Conservation (phyloP, 1,284 basidiomycete species). For the Porodaedalea pini region DNA sequence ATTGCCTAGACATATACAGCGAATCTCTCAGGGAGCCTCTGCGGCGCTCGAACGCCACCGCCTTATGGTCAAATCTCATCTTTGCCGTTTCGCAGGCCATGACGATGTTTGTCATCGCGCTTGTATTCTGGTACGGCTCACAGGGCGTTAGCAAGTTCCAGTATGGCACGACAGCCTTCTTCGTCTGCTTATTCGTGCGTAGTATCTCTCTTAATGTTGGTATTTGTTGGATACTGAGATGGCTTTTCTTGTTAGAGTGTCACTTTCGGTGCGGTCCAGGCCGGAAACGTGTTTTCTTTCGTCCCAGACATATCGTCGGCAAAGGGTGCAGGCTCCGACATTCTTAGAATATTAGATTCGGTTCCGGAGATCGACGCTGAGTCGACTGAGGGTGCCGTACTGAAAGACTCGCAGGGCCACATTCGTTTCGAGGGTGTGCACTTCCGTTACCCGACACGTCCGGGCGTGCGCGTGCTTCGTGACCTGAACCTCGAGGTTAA, state of each 20-base stretch:
- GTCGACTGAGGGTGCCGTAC: constrained; percentile 66
- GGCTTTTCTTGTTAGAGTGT: constrained; percentile 45
- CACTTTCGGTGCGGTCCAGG: constrained; percentile 75
- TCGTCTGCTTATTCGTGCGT: constrained; percentile 77
- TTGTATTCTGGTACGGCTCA: constrained; percentile 86
- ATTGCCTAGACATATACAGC: constrained; percentile 73
- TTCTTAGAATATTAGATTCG: constrained; percentile 81
- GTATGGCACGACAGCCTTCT: constrained; percentile 70
- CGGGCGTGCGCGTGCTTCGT: constrained; percentile 81
- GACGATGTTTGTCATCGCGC: constrained; percentile 79
- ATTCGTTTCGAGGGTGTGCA: constrained; percentile 82
- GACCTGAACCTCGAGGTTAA: constrained; percentile 76
- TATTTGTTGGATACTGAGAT: constrained; percentile 42
- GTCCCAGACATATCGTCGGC: constrained; percentile 93
- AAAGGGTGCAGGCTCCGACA: constrained; percentile 71
- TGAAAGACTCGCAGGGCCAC: constrained; percentile 58
- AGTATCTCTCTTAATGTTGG: constrained; percentile 32
- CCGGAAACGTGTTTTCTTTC: constrained; percentile 86
- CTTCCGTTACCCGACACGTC: constrained; percentile 93
- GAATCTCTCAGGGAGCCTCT: constrained; percentile 72
- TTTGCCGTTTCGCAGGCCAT: constrained; percentile 81
- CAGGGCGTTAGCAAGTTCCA: constrained; percentile 59
- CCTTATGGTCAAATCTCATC: constrained; percentile 71
- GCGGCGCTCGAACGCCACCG: constrained; percentile 57
- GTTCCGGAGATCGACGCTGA: constrained; percentile 80